phyloP scores from a whole-genome alignment of 2,329 filamentous ascomycete species.

The Cryphonectria naterciae region DNA sequence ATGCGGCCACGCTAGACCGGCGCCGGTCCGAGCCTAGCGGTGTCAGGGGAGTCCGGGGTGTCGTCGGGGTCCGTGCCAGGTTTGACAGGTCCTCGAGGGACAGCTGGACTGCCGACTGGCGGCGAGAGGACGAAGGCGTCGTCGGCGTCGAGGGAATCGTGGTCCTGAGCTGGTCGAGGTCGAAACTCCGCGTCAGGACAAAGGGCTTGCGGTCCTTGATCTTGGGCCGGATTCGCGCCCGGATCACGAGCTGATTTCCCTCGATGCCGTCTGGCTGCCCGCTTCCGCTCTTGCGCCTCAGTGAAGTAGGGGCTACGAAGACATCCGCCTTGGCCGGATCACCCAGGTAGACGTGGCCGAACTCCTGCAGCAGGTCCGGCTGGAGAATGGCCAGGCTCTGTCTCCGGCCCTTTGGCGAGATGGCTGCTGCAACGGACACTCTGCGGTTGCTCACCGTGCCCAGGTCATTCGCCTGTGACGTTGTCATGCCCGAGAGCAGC shows the following conservation, averaged over 20 bases:
- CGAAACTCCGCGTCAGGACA: conserved; percentile 54
- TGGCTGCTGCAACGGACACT: conserved; percentile 33
- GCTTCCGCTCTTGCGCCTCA: conserved; percentile 41
- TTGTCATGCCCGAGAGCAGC: conserved; percentile 36
- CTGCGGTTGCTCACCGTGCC: conserved; percentile 33
- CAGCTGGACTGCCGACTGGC: conserved; percentile 13
- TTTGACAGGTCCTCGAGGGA: conserved; percentile 24
- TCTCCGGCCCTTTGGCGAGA: conserved; percentile 28
- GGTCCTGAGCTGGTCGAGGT: conserved; percentile 51
- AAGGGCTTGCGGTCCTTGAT: conserved; percentile 48
- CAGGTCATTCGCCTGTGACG: conserved; percentile 24
- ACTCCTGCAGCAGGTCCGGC: conserved; percentile 43
- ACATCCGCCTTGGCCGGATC: conserved; percentile 48
- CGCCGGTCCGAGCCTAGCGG: conserved; percentile 22
- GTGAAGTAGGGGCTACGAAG: conserved; percentile 48
- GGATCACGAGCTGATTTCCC: conserved; percentile 40
- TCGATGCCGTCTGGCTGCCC: conserved; percentile 24
- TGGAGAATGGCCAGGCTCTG: conserved; percentile 36
- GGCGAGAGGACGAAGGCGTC: conserved; percentile 28
- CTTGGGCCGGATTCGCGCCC: conserved; percentile 49
- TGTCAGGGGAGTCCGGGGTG: conserved; percentile 23
- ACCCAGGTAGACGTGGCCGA: conserved; percentile 47
- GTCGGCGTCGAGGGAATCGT: conserved; percentile 45
- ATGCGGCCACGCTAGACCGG: conserved; percentile 17
- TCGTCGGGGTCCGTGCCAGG: conserved; percentile 11